Evolutionary conservation across 2,329 filamentous ascomycete species (phyloP).

Genomic region (Sporothrix brunneoviolacea): DNA sequence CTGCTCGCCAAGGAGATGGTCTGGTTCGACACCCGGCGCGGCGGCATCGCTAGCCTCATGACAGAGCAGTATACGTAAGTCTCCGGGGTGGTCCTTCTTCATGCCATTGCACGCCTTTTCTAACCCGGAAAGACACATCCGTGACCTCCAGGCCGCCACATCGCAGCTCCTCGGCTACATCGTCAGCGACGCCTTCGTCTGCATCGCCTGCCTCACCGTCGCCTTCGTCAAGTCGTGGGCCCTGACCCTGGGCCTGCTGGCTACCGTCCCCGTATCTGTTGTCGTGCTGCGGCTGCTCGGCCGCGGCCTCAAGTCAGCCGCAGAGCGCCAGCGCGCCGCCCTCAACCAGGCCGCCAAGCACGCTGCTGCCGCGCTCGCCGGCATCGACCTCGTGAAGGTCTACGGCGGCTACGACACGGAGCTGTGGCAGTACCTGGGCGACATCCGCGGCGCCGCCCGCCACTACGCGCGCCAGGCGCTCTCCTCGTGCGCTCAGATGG

Average conservation of each 20-base stretch:
- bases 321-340: slow-evolving; percentile 61
- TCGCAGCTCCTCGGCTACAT: slow-evolving; percentile 73
- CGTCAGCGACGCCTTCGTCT: slow-evolving; percentile 57
- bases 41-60: slow-evolving; percentile 66
- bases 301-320: slow-evolving; percentile 54
- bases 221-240: slow-evolving; percentile 79
- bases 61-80: slow-evolving; percentile 67
- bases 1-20: slow-evolving; percentile 66
- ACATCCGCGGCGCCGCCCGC: slow-evolving; percentile 19
- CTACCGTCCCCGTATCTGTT: slow-evolving; percentile 63
- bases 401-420: slow-evolving; percentile 73
- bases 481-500: slow-evolving; percentile 51
- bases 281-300: slow-evolving; percentile 55
- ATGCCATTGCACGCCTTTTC: background rate
- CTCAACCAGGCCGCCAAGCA: slow-evolving; percentile 66
- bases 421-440: slow-evolving; percentile 53
- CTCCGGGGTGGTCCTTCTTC: background rate
- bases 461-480: slow-evolving; percentile 62
- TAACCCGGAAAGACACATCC: slow-evolving; percentile 70
- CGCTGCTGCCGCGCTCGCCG: slow-evolving; percentile 60
- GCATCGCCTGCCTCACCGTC: slow-evolving; percentile 58
- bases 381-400: slow-evolving; percentile 80
- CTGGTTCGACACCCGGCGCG: slow-evolving; percentile 72
- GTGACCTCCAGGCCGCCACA: slow-evolving; percentile 72
- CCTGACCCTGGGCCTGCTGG: slow-evolving; percentile 71